Evolutionary conservation across 2,329 filamentous ascomycete genomes (phyloP), one percentile per base, ranked within the genome.

Genomic region (Phaeoacremonium minimum): DNA sequence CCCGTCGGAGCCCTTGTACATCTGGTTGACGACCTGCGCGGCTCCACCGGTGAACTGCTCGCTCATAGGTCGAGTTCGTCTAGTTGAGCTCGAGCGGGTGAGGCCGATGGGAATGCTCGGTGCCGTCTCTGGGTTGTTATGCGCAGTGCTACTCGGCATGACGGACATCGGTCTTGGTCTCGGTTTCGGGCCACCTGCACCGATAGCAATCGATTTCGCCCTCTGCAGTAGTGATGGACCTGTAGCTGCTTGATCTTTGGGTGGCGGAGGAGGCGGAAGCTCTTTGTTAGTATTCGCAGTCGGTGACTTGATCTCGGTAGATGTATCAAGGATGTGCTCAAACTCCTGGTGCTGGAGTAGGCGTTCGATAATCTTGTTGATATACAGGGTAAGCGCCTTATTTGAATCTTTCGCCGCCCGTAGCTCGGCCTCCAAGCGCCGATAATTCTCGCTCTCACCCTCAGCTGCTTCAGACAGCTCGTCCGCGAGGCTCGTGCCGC

Each of bases 291-390:
- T 75, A 53, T 85, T 75, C n/a, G n/a, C n/a, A n/a, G n/a, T n/a
- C 18, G 46, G 52, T 17, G 51, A 52, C 39, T 60, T 56, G 37
- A 59, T 50, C 38, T 83, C 77, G 35, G 78, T 77, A 7, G 84
- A 86, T 59, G 87, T 85, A 57, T 95, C 88, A 28, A 96, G 73
- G 42, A 97, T 95, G 44, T 87, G 82, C 64, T 98, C 91, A 49
- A 95, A 97, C 48, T 95, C 90, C 53, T 95, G 86, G 63, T 96
- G 87, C 56, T 95, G 86, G 44, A 98, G 75, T 30, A 98, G 78
- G 38, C 93, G 85, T 60, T 93, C 93, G 58, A 98, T 95, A 60
- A 98, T 97, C 67, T 93, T 95, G 76, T 97, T 95, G 70, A 98
- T 96, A 68, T 98, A 98, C 46, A 97, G 72, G 16, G 89, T 95